These are phyloP conservation scores for Trichoderma koningiopsis DNA, from an alignment of 2,329 filamentous ascomycete genomes.

Conservation along the genomic window DNA sequence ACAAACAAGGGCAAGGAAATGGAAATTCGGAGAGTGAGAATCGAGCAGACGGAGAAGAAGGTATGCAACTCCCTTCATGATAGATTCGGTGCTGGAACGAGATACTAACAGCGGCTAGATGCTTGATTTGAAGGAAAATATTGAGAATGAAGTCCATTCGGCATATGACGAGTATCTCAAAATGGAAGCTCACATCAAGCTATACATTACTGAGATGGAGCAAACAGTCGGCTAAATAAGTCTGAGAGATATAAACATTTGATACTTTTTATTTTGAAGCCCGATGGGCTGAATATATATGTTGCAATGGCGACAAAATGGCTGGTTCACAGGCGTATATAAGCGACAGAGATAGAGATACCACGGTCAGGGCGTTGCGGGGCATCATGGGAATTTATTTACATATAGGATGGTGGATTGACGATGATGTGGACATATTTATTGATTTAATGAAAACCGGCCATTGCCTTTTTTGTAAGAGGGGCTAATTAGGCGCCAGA, in stretches of 20 bases:
- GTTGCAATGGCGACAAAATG: background rate
- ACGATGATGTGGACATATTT: background rate
- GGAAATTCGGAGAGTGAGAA: conserved; percentile 86
- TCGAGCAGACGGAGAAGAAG: conserved; percentile 99
- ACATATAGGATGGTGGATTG: background rate
- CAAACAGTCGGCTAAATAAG: conserved; percentile 65
- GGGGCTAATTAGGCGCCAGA: too few species aligned
- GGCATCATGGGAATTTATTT: conserved; percentile 15
- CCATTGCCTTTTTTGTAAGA: background rate
- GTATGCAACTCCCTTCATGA: conserved; percentile 47
- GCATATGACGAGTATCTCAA: conserved; percentile 95
- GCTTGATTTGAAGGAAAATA: conserved; percentile 95
- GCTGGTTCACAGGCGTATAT: conserved; percentile 2
- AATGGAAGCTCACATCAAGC: conserved; percentile 94
- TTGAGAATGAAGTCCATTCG: conserved; percentile 88
- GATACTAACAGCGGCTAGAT: conserved; percentile 61
- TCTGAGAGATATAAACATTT: background rate
- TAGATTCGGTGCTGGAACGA: background rate
- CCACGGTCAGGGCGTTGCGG: conserved; percentile 46
- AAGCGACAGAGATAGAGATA: conserved; percentile 42
- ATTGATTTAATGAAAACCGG: background rate
- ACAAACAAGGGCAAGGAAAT: conserved; percentile 87
- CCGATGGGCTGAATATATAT: conserved; percentile 25
- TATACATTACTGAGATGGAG: conserved; percentile 99
- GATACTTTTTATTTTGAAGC: background rate